These are phyloP conservation scores for Coemansia sp. DNA, from an alignment of 192 early-diverging fungal genomes.

Conservation along the genomic window DNA sequence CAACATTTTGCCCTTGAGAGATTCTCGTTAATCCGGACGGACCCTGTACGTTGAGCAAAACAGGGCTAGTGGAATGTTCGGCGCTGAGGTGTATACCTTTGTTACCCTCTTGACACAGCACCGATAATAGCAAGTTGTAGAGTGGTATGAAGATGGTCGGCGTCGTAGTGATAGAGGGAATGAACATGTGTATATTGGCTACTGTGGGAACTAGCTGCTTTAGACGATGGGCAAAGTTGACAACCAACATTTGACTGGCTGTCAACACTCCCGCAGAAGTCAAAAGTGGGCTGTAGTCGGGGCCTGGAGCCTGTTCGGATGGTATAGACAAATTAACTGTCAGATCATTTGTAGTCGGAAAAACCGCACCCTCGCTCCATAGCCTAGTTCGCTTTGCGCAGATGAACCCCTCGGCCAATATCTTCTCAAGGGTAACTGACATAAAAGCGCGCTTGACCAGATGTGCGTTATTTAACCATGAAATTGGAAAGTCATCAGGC, in stretches of 20 bases:
- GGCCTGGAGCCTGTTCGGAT: too few species aligned
- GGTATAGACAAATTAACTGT: too few species aligned
- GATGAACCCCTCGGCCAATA: too few species aligned
- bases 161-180: not conserved
- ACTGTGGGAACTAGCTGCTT: not conserved
- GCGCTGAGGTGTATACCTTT: too few species aligned
- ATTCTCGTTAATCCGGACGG: too few species aligned
- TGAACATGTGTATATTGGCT: not conserved
- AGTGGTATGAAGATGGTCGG: not conserved
- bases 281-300: not conserved
- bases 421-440: not conserved
- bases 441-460: not conserved
- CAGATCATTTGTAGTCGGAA: too few species aligned
- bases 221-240: not conserved
- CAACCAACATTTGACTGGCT: not conserved
- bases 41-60: too few species aligned
- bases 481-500: not conserved
- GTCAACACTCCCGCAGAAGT: not conserved
- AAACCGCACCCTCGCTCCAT: too few species aligned
- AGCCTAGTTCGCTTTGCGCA: too few species aligned
- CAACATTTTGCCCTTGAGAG: too few species aligned
- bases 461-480: not conserved
- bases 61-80: too few species aligned
- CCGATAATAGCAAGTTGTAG: not conserved
- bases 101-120: not conserved